Conservation (phyloP, 306 rosid species). For the Ormosia emarginata region DNA sequence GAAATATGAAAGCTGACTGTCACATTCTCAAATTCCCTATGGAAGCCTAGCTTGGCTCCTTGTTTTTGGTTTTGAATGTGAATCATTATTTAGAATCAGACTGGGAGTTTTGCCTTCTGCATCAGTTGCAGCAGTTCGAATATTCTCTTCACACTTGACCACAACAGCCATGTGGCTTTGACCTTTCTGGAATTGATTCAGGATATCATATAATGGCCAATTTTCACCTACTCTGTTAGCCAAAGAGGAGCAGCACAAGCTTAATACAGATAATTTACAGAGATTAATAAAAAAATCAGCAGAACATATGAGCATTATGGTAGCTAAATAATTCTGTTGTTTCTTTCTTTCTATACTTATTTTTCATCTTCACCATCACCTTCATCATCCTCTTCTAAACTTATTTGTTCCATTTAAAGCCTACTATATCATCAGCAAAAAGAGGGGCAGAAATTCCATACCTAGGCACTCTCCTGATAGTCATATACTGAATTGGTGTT, state of each 20-base stretch:
- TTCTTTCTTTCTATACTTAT: background rate
- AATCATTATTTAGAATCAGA: background rate
- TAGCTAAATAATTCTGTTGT: background rate
- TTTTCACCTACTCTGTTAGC: conserved; percentile 48
- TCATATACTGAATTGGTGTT: conserved; percentile 52
- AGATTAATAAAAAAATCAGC: background rate
- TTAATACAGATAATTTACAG: background rate
- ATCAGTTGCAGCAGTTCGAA: conserved; percentile 15
- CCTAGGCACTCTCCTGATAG: conserved; percentile 63
- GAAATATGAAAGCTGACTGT: background rate
- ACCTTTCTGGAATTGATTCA: conserved; percentile 57
- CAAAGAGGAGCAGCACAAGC: background rate
- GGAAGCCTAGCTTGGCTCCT: background rate
- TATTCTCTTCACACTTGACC: conserved; percentile 35
- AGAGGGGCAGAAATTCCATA: conserved; percentile 16
- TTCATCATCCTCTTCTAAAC: background rate
- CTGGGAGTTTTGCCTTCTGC: background rate
- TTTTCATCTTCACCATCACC: background rate
- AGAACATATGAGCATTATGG: background rate
- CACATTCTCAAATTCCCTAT: background rate
- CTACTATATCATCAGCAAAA: background rate
- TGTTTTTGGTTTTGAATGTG: background rate
- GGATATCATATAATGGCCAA: conserved; percentile 73
- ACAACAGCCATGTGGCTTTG: conserved; percentile 79
- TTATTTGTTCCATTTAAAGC: background rate